Conservation (phyloP, 1,139 yeast species). For the Debaryomyces fabryi region DNA sequence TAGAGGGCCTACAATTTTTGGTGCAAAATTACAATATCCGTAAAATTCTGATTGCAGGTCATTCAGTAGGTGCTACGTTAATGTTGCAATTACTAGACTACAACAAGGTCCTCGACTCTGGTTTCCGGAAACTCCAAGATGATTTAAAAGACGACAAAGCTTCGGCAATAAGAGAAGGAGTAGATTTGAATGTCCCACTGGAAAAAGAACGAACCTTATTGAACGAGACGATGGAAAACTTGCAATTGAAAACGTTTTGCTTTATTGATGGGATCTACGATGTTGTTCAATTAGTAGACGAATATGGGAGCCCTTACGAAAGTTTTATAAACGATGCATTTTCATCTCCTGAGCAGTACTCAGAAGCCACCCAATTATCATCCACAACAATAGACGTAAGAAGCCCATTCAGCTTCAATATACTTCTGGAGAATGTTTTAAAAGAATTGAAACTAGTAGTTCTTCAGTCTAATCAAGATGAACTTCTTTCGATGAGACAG, state of each 20-base stretch:
- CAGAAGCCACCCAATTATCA: conserved; percentile 31
- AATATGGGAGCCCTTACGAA: conserved; percentile 36
- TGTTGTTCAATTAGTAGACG: conserved; percentile 30
- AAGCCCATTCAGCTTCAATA: background rate
- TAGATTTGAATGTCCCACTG: background rate
- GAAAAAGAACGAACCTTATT: background rate
- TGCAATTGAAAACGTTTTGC: conserved; percentile 16
- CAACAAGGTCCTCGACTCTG: conserved; percentile 20
- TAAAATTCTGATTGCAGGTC: conserved; percentile 58
- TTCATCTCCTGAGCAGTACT: conserved; percentile 19
- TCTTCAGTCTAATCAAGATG: conserved; percentile 38
- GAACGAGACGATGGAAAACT: background rate
- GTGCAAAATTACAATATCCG: conserved; percentile 16
- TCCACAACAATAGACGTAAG: conserved; percentile 5
- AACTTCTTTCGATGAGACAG: conserved; percentile 34
- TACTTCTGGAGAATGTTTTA: background rate
- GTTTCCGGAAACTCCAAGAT: conserved; percentile 9
- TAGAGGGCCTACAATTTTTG: conserved; percentile 43
- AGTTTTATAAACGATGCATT: conserved; percentile 41
- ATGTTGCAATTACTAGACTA: conserved; percentile 55
- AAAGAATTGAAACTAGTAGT: conserved; percentile 15
- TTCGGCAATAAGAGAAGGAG: no score
- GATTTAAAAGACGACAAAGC: background rate
- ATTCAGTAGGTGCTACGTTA: conserved; percentile 82
- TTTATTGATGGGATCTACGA: conserved; percentile 47